Evolutionary conservation across 1,284 basidiomycete species (phyloP).

Genomic region (Puccinia hordei): DNA sequence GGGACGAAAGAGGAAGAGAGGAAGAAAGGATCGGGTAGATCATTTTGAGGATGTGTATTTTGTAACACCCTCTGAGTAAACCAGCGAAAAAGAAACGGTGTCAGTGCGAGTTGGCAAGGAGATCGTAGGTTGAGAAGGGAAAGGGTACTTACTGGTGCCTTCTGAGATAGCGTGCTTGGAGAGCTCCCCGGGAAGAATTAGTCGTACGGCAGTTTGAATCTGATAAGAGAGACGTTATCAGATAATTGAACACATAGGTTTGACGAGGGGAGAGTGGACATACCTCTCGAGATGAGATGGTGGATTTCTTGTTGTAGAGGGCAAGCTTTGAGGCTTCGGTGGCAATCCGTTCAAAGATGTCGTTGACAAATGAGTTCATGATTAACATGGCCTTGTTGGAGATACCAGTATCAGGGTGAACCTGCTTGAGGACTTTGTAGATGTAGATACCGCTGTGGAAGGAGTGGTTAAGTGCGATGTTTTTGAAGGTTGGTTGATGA

Average conservation of each 20-base stretch:
- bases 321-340: slow-evolving; percentile 87
- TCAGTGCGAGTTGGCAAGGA: not conserved
- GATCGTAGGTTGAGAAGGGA: slow-evolving; percentile 60
- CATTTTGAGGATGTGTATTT: slow-evolving; percentile 65
- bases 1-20: not conserved
- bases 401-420: slow-evolving; percentile 95
- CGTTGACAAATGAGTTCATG: slow-evolving; percentile 69
- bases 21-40: not conserved
- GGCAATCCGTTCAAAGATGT: slow-evolving; percentile 88
- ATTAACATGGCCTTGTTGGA: slow-evolving; percentile 96
- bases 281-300: slow-evolving; percentile 81
- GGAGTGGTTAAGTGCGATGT: slow-evolving; percentile 46
- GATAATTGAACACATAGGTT: slow-evolving; percentile 54
- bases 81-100: not conserved
- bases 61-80: slow-evolving; percentile 61
- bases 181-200: slow-evolving; percentile 84
- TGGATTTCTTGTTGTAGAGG: slow-evolving; percentile 88
- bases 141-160: slow-evolving; percentile 63
- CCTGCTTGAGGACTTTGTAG: slow-evolving; percentile 85
- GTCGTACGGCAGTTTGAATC: slow-evolving; percentile 85
- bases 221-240: slow-evolving; percentile 50
- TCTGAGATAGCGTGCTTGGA: slow-evolving; percentile 79
- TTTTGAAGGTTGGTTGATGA: too few relatives aligned
- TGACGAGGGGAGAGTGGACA: not conserved
- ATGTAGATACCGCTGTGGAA: slow-evolving; percentile 67